Base-by-base conservation (phyloP, 495 filamentous ascomycete species). In the Rostrohypoxylon terebratum region DNA sequence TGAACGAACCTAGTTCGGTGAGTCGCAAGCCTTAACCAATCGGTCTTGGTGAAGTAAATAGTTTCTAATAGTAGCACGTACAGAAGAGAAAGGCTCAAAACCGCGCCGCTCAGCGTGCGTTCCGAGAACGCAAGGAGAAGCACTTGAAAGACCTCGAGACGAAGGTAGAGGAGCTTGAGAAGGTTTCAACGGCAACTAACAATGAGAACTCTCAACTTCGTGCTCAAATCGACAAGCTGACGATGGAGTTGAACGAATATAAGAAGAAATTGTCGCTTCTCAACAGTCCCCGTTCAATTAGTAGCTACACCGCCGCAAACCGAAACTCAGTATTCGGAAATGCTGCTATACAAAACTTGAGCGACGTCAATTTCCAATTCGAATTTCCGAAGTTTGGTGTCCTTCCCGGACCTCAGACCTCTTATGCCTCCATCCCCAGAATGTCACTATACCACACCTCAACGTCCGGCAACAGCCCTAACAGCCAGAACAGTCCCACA, bases 21-120 rank as follows among this genome's bases (percentile, higher is more conserved):
- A 84, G 94, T 85, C 54, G 64, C 34, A 25, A 61, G 40, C 53
- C 48, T 18, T 16, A 36, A 67, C 28, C 45, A 20, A 8, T 33
- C 57, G 44, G 14, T 38, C 50, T 28, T 18, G 8, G 13, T 20
- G 33, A 18, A 42, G 10, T 42, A 59, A 47, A 45, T 31, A 25
- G 45, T 59, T 5, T 77, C 87, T 90, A 80, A 92, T 80, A 38
- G 40, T 50, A 23, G 42, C 50, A 20, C 23, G 64, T 66, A 38
- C 74, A 98, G 94, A 99, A 99, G 84, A 93, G 96, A 71, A 99
- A 99, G 82, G 96, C 96, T 10, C 96, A 99, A 77, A 99, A 99
- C 73, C 91, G 96, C 65, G 96, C 96, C 1, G 96, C 96, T 28
- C 96, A 99, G 82, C 88, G 96, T 45, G 96, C 96, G 6, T 99